Evolutionary conservation across 1,284 basidiomycete species (phyloP), one percentile per base, ranked within the genome.

Genomic region (Porodaedalea pini): DNA sequence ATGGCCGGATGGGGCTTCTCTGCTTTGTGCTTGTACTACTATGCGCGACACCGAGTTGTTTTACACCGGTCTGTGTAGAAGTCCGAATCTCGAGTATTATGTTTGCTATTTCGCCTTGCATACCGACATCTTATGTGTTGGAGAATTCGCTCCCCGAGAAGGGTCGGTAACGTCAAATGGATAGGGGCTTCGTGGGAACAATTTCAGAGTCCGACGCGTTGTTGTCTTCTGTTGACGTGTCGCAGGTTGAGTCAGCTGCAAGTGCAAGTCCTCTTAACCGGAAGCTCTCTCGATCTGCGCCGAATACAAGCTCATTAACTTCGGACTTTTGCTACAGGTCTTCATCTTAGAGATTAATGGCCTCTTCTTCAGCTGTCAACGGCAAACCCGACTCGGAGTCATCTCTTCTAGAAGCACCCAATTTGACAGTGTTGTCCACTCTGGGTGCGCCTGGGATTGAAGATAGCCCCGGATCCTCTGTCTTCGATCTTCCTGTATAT

Each of bases 401-500:
- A 21, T 15, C 45, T 13, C n/a, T 47, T 17, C 15, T 47, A 15
- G 29, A 47, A 15, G 15, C 45, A 29, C 25, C 45, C 23, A 31
- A n/a, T 15, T 47, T 27, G n/a, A 29, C 25, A 10, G 45, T n/a
- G 15, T 47, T 27, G 5, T 47, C 45, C 15, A 29, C 21, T 6
- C 25, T 47, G 25, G n/a, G 13, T 4, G 31, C 54, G 13, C 45
- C 36, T 1, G 13, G 15, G 27, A 32, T 41, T 41, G 57, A 39
- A 11, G 76, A 79, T 49, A 86, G 83, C 62, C 83, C 83, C 36
- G 77, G 81, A 45, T 88, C 86, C 4, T 87, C 85, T 23, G 78
- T 87, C 32, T 88, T 88, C 65, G 86, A 88, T 68, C 73, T 88
- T 25, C 86, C 86, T 11, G 77, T 75, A 15, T 81, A 58, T 15